Conservation (phyloP, 2,329 filamentous ascomycete genomes). For the Hymenoscyphus fraxineus region DNA sequence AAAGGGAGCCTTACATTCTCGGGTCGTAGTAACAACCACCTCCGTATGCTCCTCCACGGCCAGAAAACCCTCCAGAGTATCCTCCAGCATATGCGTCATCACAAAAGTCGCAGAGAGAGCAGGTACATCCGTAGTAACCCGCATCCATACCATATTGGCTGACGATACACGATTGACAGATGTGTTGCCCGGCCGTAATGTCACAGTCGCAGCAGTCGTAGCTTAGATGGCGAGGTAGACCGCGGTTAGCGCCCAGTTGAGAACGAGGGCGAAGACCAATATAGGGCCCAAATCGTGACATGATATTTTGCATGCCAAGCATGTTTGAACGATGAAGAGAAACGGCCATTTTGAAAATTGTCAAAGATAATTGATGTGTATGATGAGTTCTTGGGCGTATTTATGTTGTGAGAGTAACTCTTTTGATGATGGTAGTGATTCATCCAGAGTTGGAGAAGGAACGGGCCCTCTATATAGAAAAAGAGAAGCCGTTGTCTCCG, state of each 20-base stretch:
- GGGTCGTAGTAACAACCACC: not conserved
- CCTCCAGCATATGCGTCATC: constrained; percentile 7
- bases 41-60: constrained; percentile 1
- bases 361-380: not conserved
- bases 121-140: constrained; percentile 5
- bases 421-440: not conserved
- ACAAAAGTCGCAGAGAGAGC: constrained; percentile 8
- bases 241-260: not conserved
- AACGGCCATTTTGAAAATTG: not conserved
- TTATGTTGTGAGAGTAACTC: not conserved
- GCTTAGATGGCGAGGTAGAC: constrained; percentile 1
- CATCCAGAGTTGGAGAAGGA: not conserved
- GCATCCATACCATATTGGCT: constrained; percentile 1
- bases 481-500: not conserved
- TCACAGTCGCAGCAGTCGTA: constrained; percentile 14
- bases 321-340: not conserved
- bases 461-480: constrained; percentile 3
- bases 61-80: not conserved
- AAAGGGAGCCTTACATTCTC: constrained; percentile 4
- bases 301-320: not conserved
- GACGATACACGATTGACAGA: constrained; percentile 7
- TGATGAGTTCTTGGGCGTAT: not conserved
- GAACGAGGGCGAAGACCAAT: not conserved
- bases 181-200: constrained; percentile 3
- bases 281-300: not conserved